Base-by-base conservation (phyloP, 768 basidiomycete species). In the Calocybe cyanea region DNA sequence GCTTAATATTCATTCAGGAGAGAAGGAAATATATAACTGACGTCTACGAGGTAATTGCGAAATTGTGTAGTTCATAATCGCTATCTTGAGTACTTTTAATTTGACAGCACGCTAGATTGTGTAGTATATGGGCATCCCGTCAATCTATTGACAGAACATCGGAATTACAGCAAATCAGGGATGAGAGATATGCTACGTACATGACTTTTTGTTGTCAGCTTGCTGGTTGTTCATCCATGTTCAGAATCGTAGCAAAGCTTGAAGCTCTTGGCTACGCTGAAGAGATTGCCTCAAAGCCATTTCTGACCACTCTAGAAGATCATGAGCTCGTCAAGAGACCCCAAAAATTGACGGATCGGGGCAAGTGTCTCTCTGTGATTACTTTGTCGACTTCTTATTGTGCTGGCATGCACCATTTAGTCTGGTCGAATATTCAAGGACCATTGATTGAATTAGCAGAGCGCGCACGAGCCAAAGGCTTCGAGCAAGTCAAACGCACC, bases 361-460 rank as follows among this genome's bases (percentile, higher is more conserved):
- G 79, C 80, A 57, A 38, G 75, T 63, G 9, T 2, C 23, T 8
- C 23, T 9, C 2, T 18, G n/a, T 21, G 18, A 1, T n/a, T n/a
- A n/a, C 8, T 15, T 18, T 11, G 11, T 31, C 11, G 18, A 31
- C 23, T 28, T 6, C 25, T 11, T 28, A 28, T 28, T 11, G n/a
- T 11, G 7, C 15, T 23, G 25, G 3, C n/a, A n/a, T n/a, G n/a
- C n/a, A n/a, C 23, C n/a, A 52, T 14, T 41, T 42, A 49, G 80
- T 78, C 30, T 81, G 80, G 80, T 56, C 58, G 14, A 77, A 78
- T 23, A 79, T 81, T 45, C 60, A 65, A 52, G 43, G 19, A 2
- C 65, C 66, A 11, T 61, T 80, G 45, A 48, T 79, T 39, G 50
- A 50, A 31, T 76, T 66, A 50, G 78, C 81, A 76, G 57, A 72